Base-by-base conservation (phyloP, 1,139 yeast genomes). In the Candida labiduridarum region DNA sequence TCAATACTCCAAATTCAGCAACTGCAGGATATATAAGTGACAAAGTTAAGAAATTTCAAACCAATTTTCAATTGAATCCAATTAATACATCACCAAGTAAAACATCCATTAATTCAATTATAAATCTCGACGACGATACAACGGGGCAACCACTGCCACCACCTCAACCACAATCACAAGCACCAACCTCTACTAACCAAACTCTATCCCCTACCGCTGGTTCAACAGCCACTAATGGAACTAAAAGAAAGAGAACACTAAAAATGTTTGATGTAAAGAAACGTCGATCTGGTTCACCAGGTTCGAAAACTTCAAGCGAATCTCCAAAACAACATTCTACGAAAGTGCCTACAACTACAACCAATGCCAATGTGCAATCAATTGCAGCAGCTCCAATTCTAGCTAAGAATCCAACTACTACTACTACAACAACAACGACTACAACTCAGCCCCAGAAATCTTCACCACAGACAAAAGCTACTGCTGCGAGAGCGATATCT, bases 31-130 rank as follows among this genome's bases (percentile, higher is more conserved):
- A 50, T 16, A 41, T 49, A 18, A 58, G 59, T 43, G 72, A 66
- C 22, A 66, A 65, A 39, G 62, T 72, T 44, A 65, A 63, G 49
- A 61, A 62, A 52, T 72, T 67, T 55, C 75, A 70, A 53, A 69
- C 77, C 0, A 64, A 60, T 46, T 66, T 72, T 52, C 63, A 61
- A 39, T 42, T 64, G 16, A 52, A 46, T 29, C 53, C 53, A 27
- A 25, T 48, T 12, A 36, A 14, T 8, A 40, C 46, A 2, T 41
- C 53, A 36, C 51, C 55, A 22, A 67, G 67, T 51, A 69, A 67
- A 52, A 66, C 78, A 0, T 70, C 76, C 9, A 72, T 73, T 31
- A 69, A 66, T 50, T 69, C 76, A 15, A 69, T 73, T 34, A 73
- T 72, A 49, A 72, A 73, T 54, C 53, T 61, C 16, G 76, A 72